These are phyloP conservation scores for Pseudotsuga menziesii DNA, from an alignment of 75 land plant genomes.

Conservation along the genomic window DNA sequence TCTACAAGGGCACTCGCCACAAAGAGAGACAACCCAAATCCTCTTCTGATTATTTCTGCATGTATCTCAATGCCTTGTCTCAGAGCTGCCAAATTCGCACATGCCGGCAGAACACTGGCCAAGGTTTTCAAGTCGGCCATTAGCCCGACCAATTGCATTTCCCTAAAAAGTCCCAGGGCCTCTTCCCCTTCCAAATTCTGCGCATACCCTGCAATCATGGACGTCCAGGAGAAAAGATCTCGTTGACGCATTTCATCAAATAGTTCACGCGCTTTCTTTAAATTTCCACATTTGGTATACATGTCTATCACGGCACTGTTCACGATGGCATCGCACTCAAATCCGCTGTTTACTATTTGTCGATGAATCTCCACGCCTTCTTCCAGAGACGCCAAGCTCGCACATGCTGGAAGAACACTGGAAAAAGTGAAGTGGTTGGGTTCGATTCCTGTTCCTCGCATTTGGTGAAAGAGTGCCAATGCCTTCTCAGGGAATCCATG, in stretches of 20 bases:
- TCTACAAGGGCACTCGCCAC: constrained; percentile 47
- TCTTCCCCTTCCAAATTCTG: constrained; percentile 26
- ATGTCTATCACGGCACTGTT: constrained; percentile 53
- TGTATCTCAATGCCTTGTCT: constrained; percentile 45
- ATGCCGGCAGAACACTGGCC: constrained; percentile 42
- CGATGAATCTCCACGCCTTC: constrained; percentile 34
- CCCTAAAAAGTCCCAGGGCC: constrained; percentile 20
- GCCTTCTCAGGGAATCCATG: constrained; percentile 28
- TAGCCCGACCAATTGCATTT: constrained; percentile 32
- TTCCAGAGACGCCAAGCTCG: neutral
- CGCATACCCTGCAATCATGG: constrained; percentile 50
- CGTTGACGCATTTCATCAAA: constrained; percentile 42
- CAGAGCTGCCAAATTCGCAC: constrained; percentile 12
- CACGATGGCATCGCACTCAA: constrained; percentile 36
- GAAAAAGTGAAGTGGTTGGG: constrained; percentile 41
- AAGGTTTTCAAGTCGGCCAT: constrained; percentile 50
- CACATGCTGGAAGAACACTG: constrained; percentile 41
- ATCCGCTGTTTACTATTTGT: constrained; percentile 20
- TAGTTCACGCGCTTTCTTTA: constrained; percentile 25
- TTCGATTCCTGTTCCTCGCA: constrained; percentile 21
- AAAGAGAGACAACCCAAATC: constrained; percentile 23
- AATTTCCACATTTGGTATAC: constrained; percentile 56
- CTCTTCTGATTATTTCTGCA: constrained; percentile 25
- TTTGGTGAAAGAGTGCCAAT: constrained; percentile 27
- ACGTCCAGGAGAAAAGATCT: constrained; percentile 65